Base-by-base conservation (phyloP, 2,329 filamentous ascomycete species). In the Myriangium duriaei region DNA sequence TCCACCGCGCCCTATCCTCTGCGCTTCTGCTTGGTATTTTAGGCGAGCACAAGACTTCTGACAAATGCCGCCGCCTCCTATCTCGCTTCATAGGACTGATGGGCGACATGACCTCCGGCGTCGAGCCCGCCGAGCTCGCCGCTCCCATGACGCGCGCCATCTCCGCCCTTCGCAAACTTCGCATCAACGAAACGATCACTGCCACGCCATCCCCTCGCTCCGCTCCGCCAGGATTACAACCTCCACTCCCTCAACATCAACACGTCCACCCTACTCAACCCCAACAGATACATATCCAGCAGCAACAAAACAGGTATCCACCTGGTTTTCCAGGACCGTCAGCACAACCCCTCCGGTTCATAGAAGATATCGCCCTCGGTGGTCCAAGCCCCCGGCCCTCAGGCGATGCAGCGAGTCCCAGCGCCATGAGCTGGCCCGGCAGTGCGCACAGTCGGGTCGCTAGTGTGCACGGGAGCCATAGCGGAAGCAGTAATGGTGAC, bases 81-180 rank as follows among this genome's bases (percentile, higher is more conserved):
- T 56, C 53, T n/a, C 61, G 65, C 31, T 58, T 69, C 36, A 59
- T 68, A 15, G 54, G 59, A 21, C 57, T 67, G 12, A 58, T 69
- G 33, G 53, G 55, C 13, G 64, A 68, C 32, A 59, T 68, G 34
- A 66, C 63, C 7, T 59, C 63, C 12, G 61, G 55, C 32, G 58
- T 67, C 2, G 63, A 66, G 36, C 62, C 63, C 5, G 56, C 58
- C 18, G 65, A 69, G 48, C 56, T 67, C 26, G 62, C 64, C 2
- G 60, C 61, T 10, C 65, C 65, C 2, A 60, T 69, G 30, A 61
- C 63, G 24, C 56, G 65, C 16, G 66, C 62, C 5, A 60, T 68
- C 12, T 52, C 58, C 1, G 64, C 63, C 2, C 55, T 69, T 4
- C 55, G 61, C 38, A 61, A 63, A 17, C 49, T 69, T 11, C 60